phyloP scores from a whole-genome alignment of 2,329 filamentous ascomycete species.

The Fusarium ramigenum region DNA sequence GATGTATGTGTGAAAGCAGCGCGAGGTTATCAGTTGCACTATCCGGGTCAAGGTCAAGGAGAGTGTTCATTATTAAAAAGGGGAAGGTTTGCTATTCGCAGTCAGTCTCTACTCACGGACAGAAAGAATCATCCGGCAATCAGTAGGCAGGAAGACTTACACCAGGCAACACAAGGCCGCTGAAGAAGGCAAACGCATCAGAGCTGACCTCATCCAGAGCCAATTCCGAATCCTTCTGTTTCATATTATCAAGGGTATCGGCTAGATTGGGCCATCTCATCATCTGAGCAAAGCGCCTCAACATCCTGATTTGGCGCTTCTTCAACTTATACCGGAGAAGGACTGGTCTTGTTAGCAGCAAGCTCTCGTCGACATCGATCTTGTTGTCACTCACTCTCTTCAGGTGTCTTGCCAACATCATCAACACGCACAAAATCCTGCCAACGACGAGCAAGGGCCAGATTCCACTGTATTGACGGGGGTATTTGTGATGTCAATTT shows the following conservation, averaged over 20 bases:
- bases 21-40: slow-evolving; percentile 71
- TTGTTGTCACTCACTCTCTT: slow-evolving; percentile 54
- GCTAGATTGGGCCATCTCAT: slow-evolving; percentile 82
- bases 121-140: not conserved
- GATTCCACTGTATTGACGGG: slow-evolving; percentile 75
- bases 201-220: slow-evolving; percentile 70
- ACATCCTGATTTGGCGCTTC: slow-evolving; percentile 72
- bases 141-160: slow-evolving; percentile 53
- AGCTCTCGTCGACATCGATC: not conserved
- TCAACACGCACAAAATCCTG: slow-evolving; percentile 75
- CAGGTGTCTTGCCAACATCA: slow-evolving; percentile 62
- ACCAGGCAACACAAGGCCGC: slow-evolving; percentile 76
- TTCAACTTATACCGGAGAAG: slow-evolving; percentile 72
- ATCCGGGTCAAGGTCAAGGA: slow-evolving; percentile 79
- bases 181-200: slow-evolving; percentile 81
- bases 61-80: slow-evolving; percentile 80
- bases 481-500: slow-evolving; percentile 72
- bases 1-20: slow-evolving; percentile 73
- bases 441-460: slow-evolving; percentile 79
- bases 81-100: slow-evolving; percentile 66
- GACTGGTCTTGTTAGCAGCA: slow-evolving; percentile 49
- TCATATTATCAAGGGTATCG: slow-evolving; percentile 70
- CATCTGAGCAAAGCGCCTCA: slow-evolving; percentile 73
- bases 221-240: slow-evolving; percentile 66
- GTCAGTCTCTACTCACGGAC: slow-evolving; percentile 12